Evolutionary conservation across 164 flowering plant species (phyloP), one percentile per base, ranked within the genome.

Genomic region (Euptelea pleiosperma): DNA sequence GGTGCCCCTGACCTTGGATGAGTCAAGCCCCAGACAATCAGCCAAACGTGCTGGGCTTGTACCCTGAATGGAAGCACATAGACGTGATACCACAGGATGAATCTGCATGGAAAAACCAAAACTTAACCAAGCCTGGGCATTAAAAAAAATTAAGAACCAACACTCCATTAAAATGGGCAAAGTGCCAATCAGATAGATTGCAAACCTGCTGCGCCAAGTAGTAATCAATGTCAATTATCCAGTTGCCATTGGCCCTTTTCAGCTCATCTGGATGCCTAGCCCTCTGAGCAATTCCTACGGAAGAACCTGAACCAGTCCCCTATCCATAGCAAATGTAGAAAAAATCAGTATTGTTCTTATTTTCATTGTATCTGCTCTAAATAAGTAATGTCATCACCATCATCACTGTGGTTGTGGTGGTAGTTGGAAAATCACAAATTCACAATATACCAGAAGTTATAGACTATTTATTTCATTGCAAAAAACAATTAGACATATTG

Each of bases 221-320:
- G 79, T 94, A 94, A 55, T 88, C 91, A 64, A 87, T 85, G 77
- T 94, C 99, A 68, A 94, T 68, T 66, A 89, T 79, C 97, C 96
- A 94, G 46, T 73, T 80, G 26, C 78, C 91, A 62, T 75, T 79
- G 71, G 77, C 88, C 53, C 50, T 73, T 71, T 79, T 84, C 68
- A 94, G 65, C 70, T 94, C 99, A 72, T 94, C 91, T 49, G 99
- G 99, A 77, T 94, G 99, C 64, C 99, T 83, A 62, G 99, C 97
- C 40, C 97, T 82, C 62, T 82, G 88, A 67, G 99, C 97, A 64
- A 94, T 85, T 29, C 97, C 99, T 39, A 68, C 44, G 18, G 91
- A 82, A 63, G 79, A 67, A 69, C 72, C 75, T 48, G 83, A 75
- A 69, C 70, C 64, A 42, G 66, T 41, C 6, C 86, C 95, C 97